Percentiles rank a stretch among this genome's conserved stretches.
phyloP scores from a whole-genome alignment of 176 grass and related monocot genomes.

The Miscanthus lutarioriparius region DNA sequence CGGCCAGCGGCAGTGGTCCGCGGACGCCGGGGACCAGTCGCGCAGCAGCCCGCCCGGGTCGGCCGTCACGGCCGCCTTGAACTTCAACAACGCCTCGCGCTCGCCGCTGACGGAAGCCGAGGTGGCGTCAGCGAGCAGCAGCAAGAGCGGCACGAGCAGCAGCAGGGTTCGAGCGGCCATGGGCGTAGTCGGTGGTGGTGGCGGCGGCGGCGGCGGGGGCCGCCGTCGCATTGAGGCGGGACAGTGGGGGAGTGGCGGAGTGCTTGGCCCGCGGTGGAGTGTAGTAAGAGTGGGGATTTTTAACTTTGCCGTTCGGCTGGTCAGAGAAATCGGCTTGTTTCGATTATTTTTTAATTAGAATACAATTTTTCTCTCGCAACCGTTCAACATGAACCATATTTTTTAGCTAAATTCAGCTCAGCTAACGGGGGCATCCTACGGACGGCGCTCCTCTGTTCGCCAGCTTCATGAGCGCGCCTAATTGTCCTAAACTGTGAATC shows the following conservation, averaged over 20 bases:
- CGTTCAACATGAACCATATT: too few species aligned
- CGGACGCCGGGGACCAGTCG: conserved; percentile 43
- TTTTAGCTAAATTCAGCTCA: too few species aligned
- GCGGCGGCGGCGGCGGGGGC: conserved; percentile 47
- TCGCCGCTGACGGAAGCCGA: conserved; percentile 39
- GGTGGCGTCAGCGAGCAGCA: not conserved
- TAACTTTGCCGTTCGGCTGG: too few species aligned
- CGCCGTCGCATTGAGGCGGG: conserved; percentile 50
- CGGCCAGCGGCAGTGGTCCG: conserved; percentile 66
- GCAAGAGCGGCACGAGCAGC: conserved; percentile 6
- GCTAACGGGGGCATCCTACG: too few species aligned
- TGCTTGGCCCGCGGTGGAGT: not conserved
- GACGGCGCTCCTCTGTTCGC: too few species aligned
- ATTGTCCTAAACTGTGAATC: too few species aligned
- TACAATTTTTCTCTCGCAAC: too few species aligned
- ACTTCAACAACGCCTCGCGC: conserved; percentile 46
- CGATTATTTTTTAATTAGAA: too few species aligned
- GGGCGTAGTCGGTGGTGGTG: not conserved
- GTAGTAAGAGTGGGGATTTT: not conserved
- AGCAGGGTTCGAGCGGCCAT: conserved; percentile 35
- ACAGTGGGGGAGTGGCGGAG: conserved; percentile 17
- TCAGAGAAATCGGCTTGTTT: too few species aligned
- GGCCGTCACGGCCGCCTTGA: conserved; percentile 58
- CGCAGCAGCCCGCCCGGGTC: conserved; percentile 57
- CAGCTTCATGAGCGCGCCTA: too few species aligned